Conservation (phyloP, 140 eudicot genomes). For the Eryngium alpinum region DNA sequence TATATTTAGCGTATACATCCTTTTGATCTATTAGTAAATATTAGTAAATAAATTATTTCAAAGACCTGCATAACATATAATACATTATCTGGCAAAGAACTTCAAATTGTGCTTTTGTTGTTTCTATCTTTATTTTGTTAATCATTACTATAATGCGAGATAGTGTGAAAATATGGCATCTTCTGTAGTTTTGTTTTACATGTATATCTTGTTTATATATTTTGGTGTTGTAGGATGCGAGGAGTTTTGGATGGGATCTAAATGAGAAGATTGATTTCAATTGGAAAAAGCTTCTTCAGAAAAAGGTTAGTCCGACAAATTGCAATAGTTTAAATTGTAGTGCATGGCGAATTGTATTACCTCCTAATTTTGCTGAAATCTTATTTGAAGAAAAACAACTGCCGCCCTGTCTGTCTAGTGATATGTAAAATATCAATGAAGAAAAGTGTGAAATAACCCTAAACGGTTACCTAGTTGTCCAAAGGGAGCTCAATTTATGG, state of each 20-base stretch:
- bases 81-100: not conserved
- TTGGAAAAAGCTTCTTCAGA: constrained; percentile 87
- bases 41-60: not conserved
- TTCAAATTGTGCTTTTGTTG: not conserved
- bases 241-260: constrained; percentile 83
- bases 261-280: constrained; percentile 81
- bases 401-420: not conserved
- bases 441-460: not conserved
- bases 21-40: too few relatives aligned
- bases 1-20: too few relatives aligned
- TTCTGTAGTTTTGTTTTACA: not conserved
- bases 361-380: not conserved
- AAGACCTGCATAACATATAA: not conserved
- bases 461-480: not conserved
- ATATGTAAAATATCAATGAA: not conserved
- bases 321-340: constrained; percentile 8
- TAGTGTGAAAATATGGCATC: not conserved
- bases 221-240: constrained; percentile 58
- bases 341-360: not conserved
- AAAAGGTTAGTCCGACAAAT: constrained; percentile 52
- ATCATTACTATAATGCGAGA: not conserved
- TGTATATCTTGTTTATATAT: not conserved
- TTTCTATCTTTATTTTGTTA: not conserved
- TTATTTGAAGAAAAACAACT: too few relatives aligned
- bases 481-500: not conserved